Evolutionary conservation across 2,329 filamentous ascomycete species (phyloP), one percentile per base, ranked within the genome.

Genomic region (Aspergillus nomiae): DNA sequence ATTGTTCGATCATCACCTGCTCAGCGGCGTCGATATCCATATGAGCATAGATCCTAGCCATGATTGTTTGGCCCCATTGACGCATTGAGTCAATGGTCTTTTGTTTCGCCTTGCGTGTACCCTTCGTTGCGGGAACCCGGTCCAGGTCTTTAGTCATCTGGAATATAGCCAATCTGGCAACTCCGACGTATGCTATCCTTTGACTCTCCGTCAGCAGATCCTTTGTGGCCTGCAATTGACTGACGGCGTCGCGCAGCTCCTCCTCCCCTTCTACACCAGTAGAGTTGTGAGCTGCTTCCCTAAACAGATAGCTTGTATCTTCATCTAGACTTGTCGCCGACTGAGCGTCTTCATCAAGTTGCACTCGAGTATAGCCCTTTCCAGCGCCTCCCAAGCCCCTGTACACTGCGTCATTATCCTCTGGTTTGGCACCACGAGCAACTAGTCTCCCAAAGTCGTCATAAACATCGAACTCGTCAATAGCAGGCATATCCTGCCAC

Each of bases 41-140:
- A 78, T 99, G 95, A 14, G 88, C 83, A 76, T 98, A 99, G 14
- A 99, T 77, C 28, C 94, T 88, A 64, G 97, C 88, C 94, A 99
- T 99, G 86, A 97, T 96, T 81, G 96, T 96, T 77, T 99, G 95
- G 61, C 91, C 89, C 94, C 94, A 99, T 91, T 97, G 97, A 77
- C 90, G 90, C 81, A 92, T 90, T 41, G 89, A 87, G 76, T 97
- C 95, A 12, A 88, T 81, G 0, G 91, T 87, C 64, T 90, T 81
- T 34, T 86, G 84, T 12, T 93, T 76, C 50, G 88, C 82, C 76
- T 94, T 97, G 78, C 90, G 95, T 1, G 87, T 85, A 48, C 84
- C 86, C 71, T 85, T 92, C 2, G 85, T 88, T 34, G 70, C 60
- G 32, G 80, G 85, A 45, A 94, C 76, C 12, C 78, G 77, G 61